These are phyloP conservation scores for Xerocomus spinulosus DNA, from an alignment of 768 basidiomycete species.

Conservation along the genomic window DNA sequence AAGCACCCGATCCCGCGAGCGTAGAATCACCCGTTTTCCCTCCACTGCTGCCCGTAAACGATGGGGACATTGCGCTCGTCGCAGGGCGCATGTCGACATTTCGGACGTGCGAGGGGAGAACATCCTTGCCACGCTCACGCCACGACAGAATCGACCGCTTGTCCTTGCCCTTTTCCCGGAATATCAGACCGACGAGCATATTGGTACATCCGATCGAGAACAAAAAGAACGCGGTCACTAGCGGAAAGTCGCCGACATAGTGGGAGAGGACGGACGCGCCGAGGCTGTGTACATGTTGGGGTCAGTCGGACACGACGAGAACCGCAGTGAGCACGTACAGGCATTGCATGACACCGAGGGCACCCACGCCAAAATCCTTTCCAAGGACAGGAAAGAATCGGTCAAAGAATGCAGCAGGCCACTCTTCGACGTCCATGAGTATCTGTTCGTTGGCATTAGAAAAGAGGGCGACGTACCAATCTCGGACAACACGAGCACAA, in stretches of 20 bases:
- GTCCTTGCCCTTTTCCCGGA: constrained; percentile 61
- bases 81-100: constrained; percentile 24
- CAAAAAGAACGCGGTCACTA: constrained; percentile 82
- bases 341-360: constrained; percentile 83
- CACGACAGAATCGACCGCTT: constrained; percentile 66
- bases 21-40: constrained; percentile 9
- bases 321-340: constrained; percentile 45
- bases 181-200: constrained; percentile 76
- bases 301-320: neutral
- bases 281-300: constrained; percentile 36
- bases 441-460: neutral
- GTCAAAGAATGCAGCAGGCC: constrained; percentile 77
- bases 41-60: constrained; percentile 1
- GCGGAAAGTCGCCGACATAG: constrained; percentile 77
- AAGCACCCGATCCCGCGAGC: constrained; percentile 14
- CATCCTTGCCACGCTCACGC: constrained; percentile 53
- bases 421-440: constrained; percentile 33
- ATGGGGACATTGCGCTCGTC: constrained; percentile 11
- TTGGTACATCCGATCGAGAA: constrained; percentile 82
- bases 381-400: constrained; percentile 93
- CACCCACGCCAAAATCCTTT: constrained; percentile 76
- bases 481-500: constrained; percentile 56
- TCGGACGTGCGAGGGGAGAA: constrained; percentile 44
- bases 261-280: constrained; percentile 70
- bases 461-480: constrained; percentile 33